A percentile compares a stretch with the other conserved stretches of the same genome.
Conservation (phyloP, 495 filamentous ascomycete genomes). For the Trichocladium antarcticum region DNA sequence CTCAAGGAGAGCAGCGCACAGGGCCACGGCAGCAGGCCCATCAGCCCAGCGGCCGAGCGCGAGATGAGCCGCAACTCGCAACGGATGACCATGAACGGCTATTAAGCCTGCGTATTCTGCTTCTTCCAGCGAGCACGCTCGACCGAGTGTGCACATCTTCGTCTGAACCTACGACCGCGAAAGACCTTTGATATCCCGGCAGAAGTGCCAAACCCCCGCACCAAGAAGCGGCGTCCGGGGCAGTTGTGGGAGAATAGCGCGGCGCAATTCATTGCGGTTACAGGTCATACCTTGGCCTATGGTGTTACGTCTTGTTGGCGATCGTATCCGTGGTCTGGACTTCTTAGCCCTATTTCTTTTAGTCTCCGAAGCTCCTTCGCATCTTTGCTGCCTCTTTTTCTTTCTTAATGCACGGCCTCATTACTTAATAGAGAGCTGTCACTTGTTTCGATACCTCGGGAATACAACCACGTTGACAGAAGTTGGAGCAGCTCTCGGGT, state of each 20-base stretch:
- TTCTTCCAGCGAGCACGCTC: background rate
- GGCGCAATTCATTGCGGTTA: conserved; percentile 14
- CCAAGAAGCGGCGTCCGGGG: conserved; percentile 4
- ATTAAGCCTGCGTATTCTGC: conserved; percentile 38
- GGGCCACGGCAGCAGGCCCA: conserved; percentile 78
- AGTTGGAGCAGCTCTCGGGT: no score
- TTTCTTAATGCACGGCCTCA: conserved; percentile 32
- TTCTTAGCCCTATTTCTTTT: conserved; percentile 24
- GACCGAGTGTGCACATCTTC: background rate
- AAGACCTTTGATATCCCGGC: conserved; percentile 16
- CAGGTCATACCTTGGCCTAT: conserved; percentile 25
- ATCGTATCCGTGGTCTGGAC: conserved; percentile 21
- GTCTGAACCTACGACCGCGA: conserved; percentile 1
- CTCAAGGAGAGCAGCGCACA: conserved; percentile 95
- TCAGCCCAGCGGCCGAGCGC: conserved; percentile 84
- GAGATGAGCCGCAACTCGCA: conserved; percentile 95
- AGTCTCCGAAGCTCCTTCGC: conserved; percentile 26
- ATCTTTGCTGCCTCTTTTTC: conserved; percentile 17
- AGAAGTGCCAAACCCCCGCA: conserved; percentile 4
- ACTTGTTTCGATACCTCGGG: conserved; percentile 36
- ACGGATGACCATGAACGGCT: conserved; percentile 96
- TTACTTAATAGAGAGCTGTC: conserved; percentile 35
- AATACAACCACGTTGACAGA: background rate
- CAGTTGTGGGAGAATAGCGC: conserved; percentile 16
- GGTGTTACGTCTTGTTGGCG: conserved; percentile 25